Base-by-base conservation (phyloP, 2,329 filamentous ascomycete species). In the Colletotrichum sp. region DNA sequence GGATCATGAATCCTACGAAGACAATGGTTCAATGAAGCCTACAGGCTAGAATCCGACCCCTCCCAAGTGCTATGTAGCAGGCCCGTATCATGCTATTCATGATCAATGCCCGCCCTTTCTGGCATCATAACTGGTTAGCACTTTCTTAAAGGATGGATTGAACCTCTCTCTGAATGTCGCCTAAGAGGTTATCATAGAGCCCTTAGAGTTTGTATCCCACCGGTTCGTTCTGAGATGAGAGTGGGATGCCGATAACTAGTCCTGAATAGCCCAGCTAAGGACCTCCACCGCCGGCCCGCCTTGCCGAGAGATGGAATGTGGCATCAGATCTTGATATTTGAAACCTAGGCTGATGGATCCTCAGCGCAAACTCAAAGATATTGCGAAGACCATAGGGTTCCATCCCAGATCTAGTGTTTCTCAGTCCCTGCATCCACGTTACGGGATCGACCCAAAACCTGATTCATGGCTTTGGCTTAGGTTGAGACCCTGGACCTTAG, bases 161-260 rank as follows among this genome's bases (percentile, higher is more conserved):
- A 21, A 48, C 3, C 3, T 2, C 18, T 43, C 38, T 2, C 10
- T 3, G 0, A 4, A n/a, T 21, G 10, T 12, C 5, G 21, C 2
- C 10, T 21, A 12, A 48, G 10, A 48, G 0, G 9, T 48, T 1
- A 3, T 7, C 6, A 13, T 2, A 4, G 3, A 48, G 6, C 43
- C 1, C 18, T 8, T 21, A 48, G 10, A 48, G 6, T 48, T 48
- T 7, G 1, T n/a, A 48, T 48, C 43, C 43, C 43, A 21, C 43
- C 26, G 64, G 6, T 52, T 52, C 15, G 12, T 32, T 32, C 64
- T 30, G 15, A n/a, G 10, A 12, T 12, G 16, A 2, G 38, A 18
- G 64, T 55, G 38, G 38, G 64, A 66, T 55, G 7, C 64, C 64
- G 43, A 43, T 28, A n/a, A 18, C 64, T 24, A 28, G n/a, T 26